Evolutionary conservation across 2,329 filamentous ascomycete species (phyloP).

Genomic region (Exophiala calicioides): DNA sequence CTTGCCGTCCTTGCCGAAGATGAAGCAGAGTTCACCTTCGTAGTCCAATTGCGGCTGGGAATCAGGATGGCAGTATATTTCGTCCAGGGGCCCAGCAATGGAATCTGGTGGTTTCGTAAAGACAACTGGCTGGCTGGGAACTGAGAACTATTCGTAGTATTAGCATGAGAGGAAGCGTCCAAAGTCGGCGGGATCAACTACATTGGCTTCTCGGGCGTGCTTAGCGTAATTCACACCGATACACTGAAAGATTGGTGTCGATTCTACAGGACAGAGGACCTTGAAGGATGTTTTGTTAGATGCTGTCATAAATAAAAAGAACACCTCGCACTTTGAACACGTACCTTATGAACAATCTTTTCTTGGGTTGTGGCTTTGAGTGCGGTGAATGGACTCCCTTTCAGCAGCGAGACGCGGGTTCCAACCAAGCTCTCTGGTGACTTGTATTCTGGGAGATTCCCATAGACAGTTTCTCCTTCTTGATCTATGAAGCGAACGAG

Average conservation of each 20-base stretch:
- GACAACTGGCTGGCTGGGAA: constrained; percentile 37
- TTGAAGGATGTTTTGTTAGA: no score
- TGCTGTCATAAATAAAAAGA: no score
- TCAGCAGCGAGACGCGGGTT: background rate
- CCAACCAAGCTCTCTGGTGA: background rate
- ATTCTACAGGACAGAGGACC: constrained; percentile 3
- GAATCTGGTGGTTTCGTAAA: constrained; percentile 42
- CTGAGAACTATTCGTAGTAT: constrained; percentile 22
- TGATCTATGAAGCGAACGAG: constrained; percentile 1
- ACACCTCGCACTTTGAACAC: no score
- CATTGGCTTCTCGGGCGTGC: constrained; percentile 3
- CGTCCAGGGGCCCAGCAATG: constrained; percentile 34
- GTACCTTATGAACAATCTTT: no score
- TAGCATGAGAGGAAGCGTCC: no score
- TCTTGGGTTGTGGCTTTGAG: background rate
- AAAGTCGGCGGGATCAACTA: background rate
- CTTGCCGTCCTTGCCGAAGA: constrained; percentile 37
- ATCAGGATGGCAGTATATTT: constrained; percentile 32
- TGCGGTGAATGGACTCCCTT: background rate
- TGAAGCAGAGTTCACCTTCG: constrained; percentile 40
- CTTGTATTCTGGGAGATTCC: background rate
- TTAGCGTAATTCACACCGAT: constrained; percentile 8
- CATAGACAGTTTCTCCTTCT: background rate
- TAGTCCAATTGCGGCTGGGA: constrained; percentile 41
- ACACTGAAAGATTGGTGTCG: background rate